These are phyloP conservation scores for Sporothrix pseudoabietina DNA, from an alignment of 2,329 filamentous ascomycete genomes.

Conservation along the genomic window DNA sequence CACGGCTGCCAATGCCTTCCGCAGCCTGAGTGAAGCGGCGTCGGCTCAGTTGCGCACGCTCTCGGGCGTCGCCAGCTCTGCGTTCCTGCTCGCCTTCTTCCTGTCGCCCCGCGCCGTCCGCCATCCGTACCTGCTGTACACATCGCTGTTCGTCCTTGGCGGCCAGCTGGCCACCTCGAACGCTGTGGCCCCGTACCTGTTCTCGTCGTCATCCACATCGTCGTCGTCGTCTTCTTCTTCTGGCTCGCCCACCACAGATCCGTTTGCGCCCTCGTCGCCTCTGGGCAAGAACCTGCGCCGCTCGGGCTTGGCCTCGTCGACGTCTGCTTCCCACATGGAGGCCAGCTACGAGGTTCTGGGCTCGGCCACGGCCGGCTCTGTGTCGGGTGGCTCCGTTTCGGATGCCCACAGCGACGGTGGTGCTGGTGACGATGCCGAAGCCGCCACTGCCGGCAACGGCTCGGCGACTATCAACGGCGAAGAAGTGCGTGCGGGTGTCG, in stretches of 20 bases:
- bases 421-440: constrained; percentile 37
- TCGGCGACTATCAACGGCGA: constrained; percentile 60
- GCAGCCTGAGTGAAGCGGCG: constrained; percentile 64
- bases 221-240: constrained; percentile 35
- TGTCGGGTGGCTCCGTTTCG: constrained; percentile 30
- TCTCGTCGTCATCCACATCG: constrained; percentile 35
- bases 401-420: constrained; percentile 50
- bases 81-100: constrained; percentile 75
- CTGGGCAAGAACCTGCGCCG: constrained; percentile 32
- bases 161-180: constrained; percentile 59
- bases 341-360: constrained; percentile 65
- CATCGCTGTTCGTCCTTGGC: constrained; percentile 67
- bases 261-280: constrained; percentile 34
- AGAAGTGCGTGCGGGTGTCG: constrained; percentile 60
- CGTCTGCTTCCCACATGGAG: constrained; percentile 56
- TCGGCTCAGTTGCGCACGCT: constrained; percentile 68
- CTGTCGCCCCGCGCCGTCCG: constrained; percentile 73
- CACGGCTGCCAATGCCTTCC: constrained; percentile 69
- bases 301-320: constrained; percentile 31
- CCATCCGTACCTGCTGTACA: constrained; percentile 91
- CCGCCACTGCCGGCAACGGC: constrained; percentile 46
- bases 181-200: constrained; percentile 50
- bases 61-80: constrained; percentile 66
- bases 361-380: constrained; percentile 40
- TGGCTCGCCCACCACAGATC: not conserved